Evolutionary conservation across 176 grass and related monocot genomes (phyloP).

Genomic region (Canna indica): DNA sequence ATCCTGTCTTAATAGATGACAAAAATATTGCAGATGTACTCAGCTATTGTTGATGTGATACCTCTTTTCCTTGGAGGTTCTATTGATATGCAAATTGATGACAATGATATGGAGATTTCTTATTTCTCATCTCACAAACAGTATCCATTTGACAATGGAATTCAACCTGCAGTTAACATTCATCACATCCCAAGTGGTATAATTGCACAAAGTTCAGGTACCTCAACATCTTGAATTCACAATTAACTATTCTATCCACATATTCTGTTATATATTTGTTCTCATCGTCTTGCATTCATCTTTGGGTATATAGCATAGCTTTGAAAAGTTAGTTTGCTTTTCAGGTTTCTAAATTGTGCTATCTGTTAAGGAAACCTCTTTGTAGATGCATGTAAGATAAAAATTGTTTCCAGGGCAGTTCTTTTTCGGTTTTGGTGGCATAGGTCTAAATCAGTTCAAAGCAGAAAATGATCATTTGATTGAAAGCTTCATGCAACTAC

Average conservation of each 20-base stretch:
- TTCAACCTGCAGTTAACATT: constrained; percentile 26
- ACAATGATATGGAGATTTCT: constrained; percentile 52
- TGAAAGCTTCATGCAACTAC: too few relatives aligned
- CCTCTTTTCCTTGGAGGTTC: constrained; percentile 71
- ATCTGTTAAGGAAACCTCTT: not conserved
- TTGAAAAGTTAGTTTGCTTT: not conserved
- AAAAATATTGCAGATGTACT: constrained; percentile 56
- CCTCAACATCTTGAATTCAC: too few relatives aligned
- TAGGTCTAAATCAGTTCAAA: too few relatives aligned
- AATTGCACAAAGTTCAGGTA: constrained; percentile 86
- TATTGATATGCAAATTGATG: constrained; percentile 43
- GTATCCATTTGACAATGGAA: constrained; percentile 17
- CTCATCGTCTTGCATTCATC: not conserved
- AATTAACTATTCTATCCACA: too few relatives aligned
- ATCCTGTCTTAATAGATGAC: too few relatives aligned
- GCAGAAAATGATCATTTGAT: too few relatives aligned
- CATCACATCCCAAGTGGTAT: constrained; percentile 55
- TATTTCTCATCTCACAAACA: constrained; percentile 23
- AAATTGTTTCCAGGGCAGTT: not conserved
- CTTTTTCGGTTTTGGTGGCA: too few relatives aligned
- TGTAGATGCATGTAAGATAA: not conserved
- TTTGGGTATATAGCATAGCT: not conserved
- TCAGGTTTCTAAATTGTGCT: not conserved
- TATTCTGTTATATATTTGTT: not conserved
- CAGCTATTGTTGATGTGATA: constrained; percentile 67